Conservation (phyloP, 805 yeast genomes). For the Brettanomyces naardenensis region DNA sequence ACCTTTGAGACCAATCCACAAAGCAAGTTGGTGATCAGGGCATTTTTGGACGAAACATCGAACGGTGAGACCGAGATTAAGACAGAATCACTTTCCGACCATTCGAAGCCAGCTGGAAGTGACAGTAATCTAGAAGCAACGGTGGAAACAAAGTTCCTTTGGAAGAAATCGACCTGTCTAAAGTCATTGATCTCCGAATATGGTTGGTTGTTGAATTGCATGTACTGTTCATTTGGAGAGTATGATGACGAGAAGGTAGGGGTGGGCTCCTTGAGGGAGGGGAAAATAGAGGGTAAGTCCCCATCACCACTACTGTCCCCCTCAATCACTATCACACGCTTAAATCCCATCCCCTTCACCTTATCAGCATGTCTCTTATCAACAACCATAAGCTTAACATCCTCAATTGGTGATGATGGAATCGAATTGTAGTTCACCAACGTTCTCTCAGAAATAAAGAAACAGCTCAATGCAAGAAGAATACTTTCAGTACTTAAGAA, state of each 20-base stretch:
- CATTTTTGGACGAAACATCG: conserved; percentile 12
- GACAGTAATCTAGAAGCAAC: conserved; percentile 29
- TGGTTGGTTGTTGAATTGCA: conserved; percentile 19
- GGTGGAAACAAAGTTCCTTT: conserved; percentile 28
- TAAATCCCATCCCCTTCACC: conserved; percentile 8
- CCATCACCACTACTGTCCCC: too few relatives aligned
- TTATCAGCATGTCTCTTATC: conserved; percentile 7
- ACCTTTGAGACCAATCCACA: conserved; percentile 31
- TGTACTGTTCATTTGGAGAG: conserved; percentile 17
- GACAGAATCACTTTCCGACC: conserved; percentile 21
- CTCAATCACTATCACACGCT: conserved; percentile 25
- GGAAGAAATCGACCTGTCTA: conserved; percentile 21
- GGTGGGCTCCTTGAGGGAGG: not conserved
- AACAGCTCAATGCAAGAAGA: conserved; percentile 18
- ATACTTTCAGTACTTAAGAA: conserved; percentile 14
- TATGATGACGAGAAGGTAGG: conserved; percentile 7
- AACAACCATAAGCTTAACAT: conserved; percentile 27
- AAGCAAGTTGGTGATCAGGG: conserved; percentile 30
- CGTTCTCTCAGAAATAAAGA: conserved; percentile 30
- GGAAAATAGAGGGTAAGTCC: not conserved
- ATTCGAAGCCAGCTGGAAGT: conserved; percentile 18
- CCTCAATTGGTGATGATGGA: conserved; percentile 27
- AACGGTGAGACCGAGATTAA: conserved; percentile 11
- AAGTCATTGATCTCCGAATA: conserved; percentile 18
- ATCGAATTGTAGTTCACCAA: conserved; percentile 38